Percentiles rank a stretch among this genome's conserved stretches.
phyloP scores from a whole-genome alignment of 192 early-diverging fungal genomes.

The Backusella liffmaniae region DNA sequence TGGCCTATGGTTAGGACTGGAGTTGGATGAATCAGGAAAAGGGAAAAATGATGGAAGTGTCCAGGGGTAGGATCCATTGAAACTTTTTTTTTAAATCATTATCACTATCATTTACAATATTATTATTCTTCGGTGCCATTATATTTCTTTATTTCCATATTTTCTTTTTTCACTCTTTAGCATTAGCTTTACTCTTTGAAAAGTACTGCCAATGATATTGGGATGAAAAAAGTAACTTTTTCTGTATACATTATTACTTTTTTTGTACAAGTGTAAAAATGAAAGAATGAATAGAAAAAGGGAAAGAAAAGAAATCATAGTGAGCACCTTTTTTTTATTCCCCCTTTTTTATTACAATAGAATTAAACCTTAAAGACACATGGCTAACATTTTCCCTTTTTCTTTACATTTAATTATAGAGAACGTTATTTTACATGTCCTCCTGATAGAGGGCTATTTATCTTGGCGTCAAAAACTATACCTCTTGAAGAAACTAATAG shows the following conservation, averaged over 20 bases:
- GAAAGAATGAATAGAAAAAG: not conserved
- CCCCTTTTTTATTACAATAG: not conserved
- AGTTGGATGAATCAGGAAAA: conserved; percentile 63
- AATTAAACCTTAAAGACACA: conserved; percentile 2
- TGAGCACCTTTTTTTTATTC: not conserved
- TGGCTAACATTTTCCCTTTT: not conserved
- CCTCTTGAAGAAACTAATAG: not conserved
- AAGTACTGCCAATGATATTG: not conserved
- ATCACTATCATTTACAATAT: not conserved
- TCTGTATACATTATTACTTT: not conserved
- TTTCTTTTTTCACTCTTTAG: not conserved
- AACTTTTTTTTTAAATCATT: not conserved
- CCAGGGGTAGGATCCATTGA: conserved; percentile 44
- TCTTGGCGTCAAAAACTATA: conserved; percentile 27
- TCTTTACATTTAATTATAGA: conserved; percentile 7
- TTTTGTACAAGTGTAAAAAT: not conserved
- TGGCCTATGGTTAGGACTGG: conserved; percentile 79
- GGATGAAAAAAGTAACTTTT: conserved; percentile 2
- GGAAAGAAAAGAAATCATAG: not conserved
- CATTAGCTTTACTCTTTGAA: not conserved
- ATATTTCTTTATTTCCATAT: not conserved
- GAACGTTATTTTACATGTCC: conserved; percentile 29
- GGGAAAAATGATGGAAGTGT: conserved; percentile 81
- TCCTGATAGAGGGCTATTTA: conserved; percentile 28
- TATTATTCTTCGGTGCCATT: not conserved